These are phyloP conservation scores for Chlamydomonas schloesseri DNA, from an alignment of 139 green algal genomes.

Conservation along the genomic window DNA sequence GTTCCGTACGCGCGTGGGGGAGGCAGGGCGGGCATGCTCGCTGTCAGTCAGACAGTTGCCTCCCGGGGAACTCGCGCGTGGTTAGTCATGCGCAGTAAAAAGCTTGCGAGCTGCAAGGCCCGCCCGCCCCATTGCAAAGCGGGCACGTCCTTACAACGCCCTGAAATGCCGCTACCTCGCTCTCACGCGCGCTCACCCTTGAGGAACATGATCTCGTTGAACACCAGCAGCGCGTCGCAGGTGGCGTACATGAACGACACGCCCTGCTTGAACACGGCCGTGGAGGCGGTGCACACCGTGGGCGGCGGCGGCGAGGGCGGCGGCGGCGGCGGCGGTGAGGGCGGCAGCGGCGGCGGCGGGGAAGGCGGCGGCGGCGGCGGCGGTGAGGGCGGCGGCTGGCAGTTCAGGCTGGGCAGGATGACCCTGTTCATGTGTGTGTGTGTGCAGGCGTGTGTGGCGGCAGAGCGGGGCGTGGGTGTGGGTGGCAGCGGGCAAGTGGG, in stretches of 20 bases:
- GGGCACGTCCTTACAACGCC: no score
- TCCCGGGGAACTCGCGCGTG: no score
- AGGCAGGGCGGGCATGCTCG: no score
- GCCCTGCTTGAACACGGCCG: background rate
- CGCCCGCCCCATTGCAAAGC: no score
- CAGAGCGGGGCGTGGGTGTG: no score
- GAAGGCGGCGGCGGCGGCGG: background rate
- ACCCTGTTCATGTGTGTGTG: no score
- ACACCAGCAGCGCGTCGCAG: background rate
- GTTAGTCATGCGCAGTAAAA: no score
- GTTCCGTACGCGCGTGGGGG: no score
- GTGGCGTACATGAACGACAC: background rate
- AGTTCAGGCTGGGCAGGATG: background rate
- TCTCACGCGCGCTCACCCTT: background rate
- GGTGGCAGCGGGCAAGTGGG: background rate
- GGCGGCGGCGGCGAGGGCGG: constrained; percentile 9
- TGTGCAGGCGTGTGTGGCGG: no score
- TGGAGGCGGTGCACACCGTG: background rate
- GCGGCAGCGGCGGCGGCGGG: background rate
- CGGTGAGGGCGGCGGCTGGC: constrained; percentile 8
- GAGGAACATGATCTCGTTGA: constrained; percentile 10
- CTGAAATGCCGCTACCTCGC: no score
- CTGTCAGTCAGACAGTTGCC: no score
- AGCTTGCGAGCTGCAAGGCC: no score
- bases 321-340: background rate